Percentiles rank a stretch among this genome's conserved stretches.
Conservation (phyloP, 2,329 filamentous ascomycete species). For the Fusarium longipes region DNA sequence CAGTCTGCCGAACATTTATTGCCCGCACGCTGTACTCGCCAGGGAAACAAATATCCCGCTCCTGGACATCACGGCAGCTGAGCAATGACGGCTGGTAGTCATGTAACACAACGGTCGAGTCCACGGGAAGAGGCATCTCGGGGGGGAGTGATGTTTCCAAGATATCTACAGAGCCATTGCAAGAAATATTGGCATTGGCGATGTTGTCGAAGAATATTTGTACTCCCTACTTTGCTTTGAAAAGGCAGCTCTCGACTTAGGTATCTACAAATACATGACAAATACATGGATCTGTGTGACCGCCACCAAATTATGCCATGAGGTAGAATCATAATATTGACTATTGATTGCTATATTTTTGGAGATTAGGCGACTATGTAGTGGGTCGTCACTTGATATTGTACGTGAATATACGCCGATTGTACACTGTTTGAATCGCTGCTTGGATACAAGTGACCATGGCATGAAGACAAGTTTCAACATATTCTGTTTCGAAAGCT, state of each 20-base stretch:
- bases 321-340: not conserved
- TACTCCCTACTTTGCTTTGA: not conserved
- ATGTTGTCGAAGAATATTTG: not conserved
- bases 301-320: not conserved
- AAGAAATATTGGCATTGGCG: not conserved
- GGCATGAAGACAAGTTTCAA: not conserved
- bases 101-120: slow-evolving; percentile 25
- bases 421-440: not conserved
- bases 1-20: slow-evolving; percentile 15
- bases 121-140: slow-evolving; percentile 23
- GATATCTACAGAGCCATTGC: not conserved
- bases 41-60: not conserved
- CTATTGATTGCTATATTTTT: not conserved
- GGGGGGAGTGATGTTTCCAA: slow-evolving; percentile 2
- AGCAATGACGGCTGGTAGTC: slow-evolving; percentile 7
- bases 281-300: not conserved
- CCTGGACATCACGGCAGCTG: slow-evolving; percentile 16
- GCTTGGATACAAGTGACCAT: not conserved
- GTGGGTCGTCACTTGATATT: not conserved
- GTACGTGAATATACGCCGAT: not conserved
- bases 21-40: not conserved
- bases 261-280: not conserved
- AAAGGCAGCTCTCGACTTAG: not conserved
- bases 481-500: not conserved
- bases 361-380: not conserved